Conservation (phyloP, 2,329 filamentous ascomycete species). For the Pseudogymnoascus pannorum region DNA sequence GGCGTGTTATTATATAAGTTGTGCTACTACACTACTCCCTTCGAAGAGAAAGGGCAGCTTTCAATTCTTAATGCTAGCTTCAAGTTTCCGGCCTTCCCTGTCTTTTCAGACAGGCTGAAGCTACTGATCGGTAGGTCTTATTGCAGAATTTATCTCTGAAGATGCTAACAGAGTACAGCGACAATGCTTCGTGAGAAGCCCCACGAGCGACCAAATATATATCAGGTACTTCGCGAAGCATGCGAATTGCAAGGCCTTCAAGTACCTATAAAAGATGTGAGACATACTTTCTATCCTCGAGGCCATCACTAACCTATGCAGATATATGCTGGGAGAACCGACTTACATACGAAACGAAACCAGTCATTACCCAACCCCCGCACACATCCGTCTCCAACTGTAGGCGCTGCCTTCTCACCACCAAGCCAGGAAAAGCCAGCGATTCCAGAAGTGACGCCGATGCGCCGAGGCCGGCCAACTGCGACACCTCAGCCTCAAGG, state of each 20-base stretch:
- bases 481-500: constrained; percentile 38
- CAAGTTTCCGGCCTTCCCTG: constrained; percentile 80
- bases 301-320: constrained; percentile 29
- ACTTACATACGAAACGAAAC: constrained; percentile 47
- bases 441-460: constrained; percentile 85
- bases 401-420: constrained; percentile 78
- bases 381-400: constrained; percentile 42
- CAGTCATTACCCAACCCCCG: constrained; percentile 48
- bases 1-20: constrained; percentile 95
- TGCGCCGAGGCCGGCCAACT: constrained; percentile 77
- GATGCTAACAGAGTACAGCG: constrained; percentile 40
- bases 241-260: constrained; percentile 84
- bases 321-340: constrained; percentile 65
- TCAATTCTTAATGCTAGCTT: constrained; percentile 94
- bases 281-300: constrained; percentile 28
- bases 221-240: constrained; percentile 79
- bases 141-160: background rate
- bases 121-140: constrained; percentile 68
- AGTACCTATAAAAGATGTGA: constrained; percentile 81
- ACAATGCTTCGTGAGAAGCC: constrained; percentile 88
- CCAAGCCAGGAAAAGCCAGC: constrained; percentile 61
- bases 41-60: constrained; percentile 95
- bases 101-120: constrained; percentile 85
- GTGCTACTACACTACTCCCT: constrained; percentile 98
- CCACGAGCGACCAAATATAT: constrained; percentile 74